phyloP scores from a whole-genome alignment of 139 green algal genomes.

The Haematococcus lacustris region DNA sequence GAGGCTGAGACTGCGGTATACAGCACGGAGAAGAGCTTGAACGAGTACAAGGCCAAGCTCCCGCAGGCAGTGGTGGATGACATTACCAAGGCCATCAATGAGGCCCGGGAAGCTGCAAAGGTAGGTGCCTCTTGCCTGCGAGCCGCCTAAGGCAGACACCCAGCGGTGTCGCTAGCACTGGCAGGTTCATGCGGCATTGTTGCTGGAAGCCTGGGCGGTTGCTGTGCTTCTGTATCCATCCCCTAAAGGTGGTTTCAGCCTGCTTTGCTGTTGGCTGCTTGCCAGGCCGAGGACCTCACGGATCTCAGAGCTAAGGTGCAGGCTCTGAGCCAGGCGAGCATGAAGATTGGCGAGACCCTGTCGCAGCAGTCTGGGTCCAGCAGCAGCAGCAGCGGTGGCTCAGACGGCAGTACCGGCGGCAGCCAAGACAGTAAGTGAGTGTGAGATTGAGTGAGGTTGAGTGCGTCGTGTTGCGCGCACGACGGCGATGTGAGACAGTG shows the following conservation, averaged over 20 bases:
- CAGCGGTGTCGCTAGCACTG: no score
- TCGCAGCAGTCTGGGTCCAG: constrained; percentile 16
- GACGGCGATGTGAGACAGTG: no score
- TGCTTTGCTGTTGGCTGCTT: no score
- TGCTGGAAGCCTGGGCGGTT: no score
- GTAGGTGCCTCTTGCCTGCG: no score
- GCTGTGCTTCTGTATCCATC: neutral
- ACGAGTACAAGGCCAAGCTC: constrained; percentile 89
- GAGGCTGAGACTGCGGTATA: constrained; percentile 88
- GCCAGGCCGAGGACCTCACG: constrained; percentile 52
- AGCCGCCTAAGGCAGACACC: no score
- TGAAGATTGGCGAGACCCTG: constrained; percentile 97
- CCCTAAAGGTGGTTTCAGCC: neutral
- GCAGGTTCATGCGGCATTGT: no score
- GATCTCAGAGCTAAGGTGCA: constrained; percentile 64
- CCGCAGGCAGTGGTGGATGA: constrained; percentile 72
- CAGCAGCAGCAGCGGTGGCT: constrained; percentile 1
- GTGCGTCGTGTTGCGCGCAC: no score
- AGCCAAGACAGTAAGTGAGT: neutral
- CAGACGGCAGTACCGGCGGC: neutral
- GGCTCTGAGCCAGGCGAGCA: constrained; percentile 73
- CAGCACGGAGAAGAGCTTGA: constrained; percentile 78
- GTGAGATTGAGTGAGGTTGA: no score
- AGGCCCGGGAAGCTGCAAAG: constrained; percentile 49
- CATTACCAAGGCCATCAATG: constrained; percentile 76